phyloP scores from a whole-genome alignment of 2,329 filamentous ascomycete genomes.

The Paecilomyces formosus region DNA sequence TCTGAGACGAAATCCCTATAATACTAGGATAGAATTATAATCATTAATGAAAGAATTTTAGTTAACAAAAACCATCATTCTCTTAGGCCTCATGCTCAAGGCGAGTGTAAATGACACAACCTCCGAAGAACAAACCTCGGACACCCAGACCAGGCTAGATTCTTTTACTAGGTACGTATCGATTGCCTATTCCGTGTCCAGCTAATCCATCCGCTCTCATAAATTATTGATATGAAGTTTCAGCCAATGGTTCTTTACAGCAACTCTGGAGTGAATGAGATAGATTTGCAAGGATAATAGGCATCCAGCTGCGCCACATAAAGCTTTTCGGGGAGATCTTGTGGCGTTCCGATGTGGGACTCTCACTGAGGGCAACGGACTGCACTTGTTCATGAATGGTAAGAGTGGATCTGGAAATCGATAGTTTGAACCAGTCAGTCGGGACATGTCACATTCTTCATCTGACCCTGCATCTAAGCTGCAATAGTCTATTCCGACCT shows the following conservation, averaged over 20 bases:
- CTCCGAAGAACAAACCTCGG: no score
- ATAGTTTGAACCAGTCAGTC: neutral
- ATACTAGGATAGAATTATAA: neutral
- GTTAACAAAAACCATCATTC: neutral
- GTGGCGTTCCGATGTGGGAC: neutral
- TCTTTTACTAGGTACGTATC: no score
- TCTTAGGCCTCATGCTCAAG: no score
- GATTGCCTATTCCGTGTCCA: no score
- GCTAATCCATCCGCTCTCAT: no score
- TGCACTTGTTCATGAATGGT: neutral
- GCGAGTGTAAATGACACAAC: no score
- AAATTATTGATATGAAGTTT: no score
- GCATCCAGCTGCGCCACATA: neutral
- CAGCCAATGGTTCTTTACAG: neutral
- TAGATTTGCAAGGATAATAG: neutral
- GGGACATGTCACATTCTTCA: neutral
- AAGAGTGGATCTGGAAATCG: neutral
- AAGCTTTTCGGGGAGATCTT: neutral
- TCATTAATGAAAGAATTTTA: neutral
- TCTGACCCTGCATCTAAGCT: neutral
- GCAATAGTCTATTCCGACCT: neutral
- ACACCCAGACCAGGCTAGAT: no score
- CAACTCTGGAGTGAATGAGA: slow-evolving; percentile 21
- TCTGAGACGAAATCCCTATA: neutral
- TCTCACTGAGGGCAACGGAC: neutral